Evolutionary conservation across 148 eudicot genomes (phyloP), one percentile per base, ranked within the genome.

Genomic region (Rhododendron vialii): DNA sequence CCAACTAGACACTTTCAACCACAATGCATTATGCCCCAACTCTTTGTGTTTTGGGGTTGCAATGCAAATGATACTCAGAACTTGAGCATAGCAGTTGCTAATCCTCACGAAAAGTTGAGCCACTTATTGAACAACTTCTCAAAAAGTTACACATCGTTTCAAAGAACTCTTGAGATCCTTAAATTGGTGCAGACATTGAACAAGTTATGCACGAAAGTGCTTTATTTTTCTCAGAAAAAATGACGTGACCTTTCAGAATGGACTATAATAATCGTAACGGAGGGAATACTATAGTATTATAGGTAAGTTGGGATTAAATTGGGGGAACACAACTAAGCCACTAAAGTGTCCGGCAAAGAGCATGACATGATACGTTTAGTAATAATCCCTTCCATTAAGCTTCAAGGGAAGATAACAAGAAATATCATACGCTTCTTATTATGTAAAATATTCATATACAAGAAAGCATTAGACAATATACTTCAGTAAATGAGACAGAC

Each of bases 401-500:
- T 67, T 59, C 41, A 67, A 47, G 61, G 55, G 78, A 55, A 83
- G 8, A 47, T 69, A 12, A 26, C 61, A 69, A 84, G 61, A 5
- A 84, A 33, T 24, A 84, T 86, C 65, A 73, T 73, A 22, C 28
- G 8, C 63, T 71, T 24, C 59, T 69, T 24, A 69, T 84, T 30
- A 48, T 14, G n/a, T 53, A 36, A 0, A 75, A 51, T 26, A 69
- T 30, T 14, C 50, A 71, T 36, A 53, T 11, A 18, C 10, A 84
- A 73, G 38, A 74, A 85, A 65, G 15, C 7, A 15, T 1, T n/a
- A 30, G 12, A 57, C 7, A 24, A 51, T 67, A 26, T 71, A 47
- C 65, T 24, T 63, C 53, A 80, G 71, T 87, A 63, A 30, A 85
- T n/a, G 77, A 86, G 84, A 67, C 92, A 88, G 84, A 95, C 98